These are phyloP conservation scores for Fusarium equiseti DNA, from an alignment of 2,329 filamentous ascomycete species.

Conservation along the genomic window DNA sequence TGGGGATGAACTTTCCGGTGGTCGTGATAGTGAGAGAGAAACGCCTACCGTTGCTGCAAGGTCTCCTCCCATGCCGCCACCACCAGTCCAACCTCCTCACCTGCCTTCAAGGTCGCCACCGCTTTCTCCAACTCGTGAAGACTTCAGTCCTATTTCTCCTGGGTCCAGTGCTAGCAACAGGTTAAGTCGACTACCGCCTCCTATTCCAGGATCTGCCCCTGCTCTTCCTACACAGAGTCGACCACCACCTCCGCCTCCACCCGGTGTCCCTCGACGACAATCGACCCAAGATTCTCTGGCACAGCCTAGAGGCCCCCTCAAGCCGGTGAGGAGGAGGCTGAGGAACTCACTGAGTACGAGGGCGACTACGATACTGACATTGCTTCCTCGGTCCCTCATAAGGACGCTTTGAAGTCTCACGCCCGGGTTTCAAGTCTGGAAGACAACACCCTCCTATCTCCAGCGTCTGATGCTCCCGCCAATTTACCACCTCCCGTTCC, in stretches of 20 bases:
- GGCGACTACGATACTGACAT: constrained; percentile 99
- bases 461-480: constrained; percentile 59
- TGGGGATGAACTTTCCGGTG: constrained; percentile 82
- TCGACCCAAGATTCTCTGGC: constrained; percentile 68
- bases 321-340: constrained; percentile 74
- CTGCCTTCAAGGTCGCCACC: constrained; percentile 52
- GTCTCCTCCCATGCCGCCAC: constrained; percentile 59
- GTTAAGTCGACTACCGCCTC: constrained; percentile 68
- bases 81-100: constrained; percentile 49
- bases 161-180: constrained; percentile 62
- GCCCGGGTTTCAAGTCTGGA: constrained; percentile 82
- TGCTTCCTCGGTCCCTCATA: constrained; percentile 90
- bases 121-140: constrained; percentile 50
- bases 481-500: constrained; percentile 69
- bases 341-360: constrained; percentile 92
- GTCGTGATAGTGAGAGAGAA: constrained; percentile 58
- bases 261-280: constrained; percentile 65
- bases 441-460: constrained; percentile 72
- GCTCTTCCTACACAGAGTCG: constrained; percentile 65
- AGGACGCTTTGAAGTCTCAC: constrained; percentile 90
- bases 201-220: constrained; percentile 69
- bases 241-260: constrained; percentile 76
- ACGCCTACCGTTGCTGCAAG: constrained; percentile 41
- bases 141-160: constrained; percentile 59
- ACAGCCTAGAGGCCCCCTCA: constrained; percentile 54